phyloP scores from a whole-genome alignment of 306 rosid genomes.

The Biancaea sappan region DNA sequence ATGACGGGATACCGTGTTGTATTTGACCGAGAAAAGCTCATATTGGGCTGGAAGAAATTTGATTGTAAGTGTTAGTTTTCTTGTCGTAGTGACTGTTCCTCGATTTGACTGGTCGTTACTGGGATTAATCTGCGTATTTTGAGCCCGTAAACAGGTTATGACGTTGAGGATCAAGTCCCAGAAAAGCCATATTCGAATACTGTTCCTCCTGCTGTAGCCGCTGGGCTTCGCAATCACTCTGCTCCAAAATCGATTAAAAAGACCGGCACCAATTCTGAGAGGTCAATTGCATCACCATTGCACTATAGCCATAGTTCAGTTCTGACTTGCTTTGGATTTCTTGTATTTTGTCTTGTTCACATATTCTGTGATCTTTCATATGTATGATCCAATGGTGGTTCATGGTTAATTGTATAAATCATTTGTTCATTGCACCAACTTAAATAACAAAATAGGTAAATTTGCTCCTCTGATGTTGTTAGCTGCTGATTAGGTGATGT shows the following conservation, averaged over 20 bases:
- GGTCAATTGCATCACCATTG: slow-evolving; percentile 52
- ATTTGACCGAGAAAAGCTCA: slow-evolving; percentile 81
- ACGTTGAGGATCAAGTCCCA: slow-evolving; percentile 58
- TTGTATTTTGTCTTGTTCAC: slow-evolving; percentile 38
- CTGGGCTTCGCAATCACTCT: slow-evolving; percentile 60
- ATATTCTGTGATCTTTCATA: slow-evolving; percentile 39
- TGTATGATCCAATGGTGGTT: slow-evolving; percentile 31
- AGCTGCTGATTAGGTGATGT: not conserved
- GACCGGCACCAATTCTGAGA: slow-evolving; percentile 37
- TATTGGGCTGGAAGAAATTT: slow-evolving; percentile 87
- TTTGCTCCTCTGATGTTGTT: not conserved
- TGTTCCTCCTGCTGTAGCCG: slow-evolving; percentile 78
- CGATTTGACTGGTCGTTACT: slow-evolving; percentile 4
- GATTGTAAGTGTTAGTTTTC: slow-evolving; percentile 45
- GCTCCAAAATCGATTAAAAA: slow-evolving; percentile 45
- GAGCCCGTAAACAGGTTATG: slow-evolving; percentile 61
- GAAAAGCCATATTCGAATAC: slow-evolving; percentile 45
- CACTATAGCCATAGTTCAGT: slow-evolving; percentile 35
- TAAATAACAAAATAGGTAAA: not conserved
- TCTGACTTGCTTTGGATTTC: slow-evolving; percentile 43
- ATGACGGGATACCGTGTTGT: slow-evolving; percentile 89
- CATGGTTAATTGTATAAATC: slow-evolving; percentile 9
- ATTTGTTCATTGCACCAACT: not conserved
- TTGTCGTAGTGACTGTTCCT: slow-evolving; percentile 19
- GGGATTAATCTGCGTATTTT: slow-evolving; percentile 21